Base-by-base conservation (phyloP, 345 rosid genomes). In the Aquilaria sinensis region DNA sequence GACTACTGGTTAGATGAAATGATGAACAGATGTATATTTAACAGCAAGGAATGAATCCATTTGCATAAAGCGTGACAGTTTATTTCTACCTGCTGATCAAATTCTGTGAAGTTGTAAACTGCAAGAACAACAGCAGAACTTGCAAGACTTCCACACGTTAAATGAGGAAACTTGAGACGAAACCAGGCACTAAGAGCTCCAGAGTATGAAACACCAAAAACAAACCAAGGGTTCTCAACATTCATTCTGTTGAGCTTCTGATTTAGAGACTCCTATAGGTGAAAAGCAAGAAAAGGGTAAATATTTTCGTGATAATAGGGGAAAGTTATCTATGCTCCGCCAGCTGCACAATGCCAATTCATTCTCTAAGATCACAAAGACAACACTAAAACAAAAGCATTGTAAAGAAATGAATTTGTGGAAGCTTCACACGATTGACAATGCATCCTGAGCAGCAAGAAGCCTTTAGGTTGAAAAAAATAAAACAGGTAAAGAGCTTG, bases 151-250 rank as follows among this genome's bases (percentile, higher is more conserved):
- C 97, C 95, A 37, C 98, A 93, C 0, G 98, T 85, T 69, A 93
- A 72, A 72, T 93, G 98, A 57, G 98, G 98, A 63, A 86, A 93
- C 72, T 93, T 93, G 23, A 93, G 96, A 57, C 89, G 86, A 74
- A 88, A 93, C 97, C 98, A 93, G 31, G 96, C 97, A 68, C 98
- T 93, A 30, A 93, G 82, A 59, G 98, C 98, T 78, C 98, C 98
- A 60, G 98, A 5, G 59, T 93, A 93, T 1, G 97, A 93, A 45
- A 70, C 65, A 15, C 98, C 98, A 33, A 93, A 88, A 67, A 88
- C 78, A 64, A 93, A 90, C 98, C 98, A 93, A 3, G 96, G 84
- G 73, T 90, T 88, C 43, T 86, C 90, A 56, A 55, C 78, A 62
- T 74, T 63, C 62, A 65, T 77, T 74, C 76, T 78, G 58, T 86